These are phyloP conservation scores for Conidiobolus incongruus DNA, from an alignment of 371 early-diverging fungal genomes.

Conservation along the genomic window DNA sequence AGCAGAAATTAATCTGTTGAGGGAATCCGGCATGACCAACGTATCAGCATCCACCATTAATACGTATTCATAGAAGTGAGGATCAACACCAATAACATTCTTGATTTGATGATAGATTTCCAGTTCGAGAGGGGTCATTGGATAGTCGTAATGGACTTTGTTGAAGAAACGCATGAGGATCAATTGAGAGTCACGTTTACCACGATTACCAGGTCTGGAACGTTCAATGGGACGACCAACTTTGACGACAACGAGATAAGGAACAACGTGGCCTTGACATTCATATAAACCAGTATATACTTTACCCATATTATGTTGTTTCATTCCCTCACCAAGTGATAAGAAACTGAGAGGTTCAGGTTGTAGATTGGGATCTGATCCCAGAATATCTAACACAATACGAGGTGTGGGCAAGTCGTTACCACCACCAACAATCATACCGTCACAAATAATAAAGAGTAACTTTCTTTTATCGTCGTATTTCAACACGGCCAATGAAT, in stretches of 20 bases:
- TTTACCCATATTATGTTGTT: constrained; percentile 89
- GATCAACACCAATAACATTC: constrained; percentile 72
- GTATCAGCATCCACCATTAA: constrained; percentile 95
- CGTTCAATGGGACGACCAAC: constrained; percentile 63
- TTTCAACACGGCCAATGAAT: constrained; percentile 74
- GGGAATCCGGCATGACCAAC: constrained; percentile 42
- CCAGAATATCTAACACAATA: constrained; percentile 86
- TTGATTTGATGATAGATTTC: constrained; percentile 85
- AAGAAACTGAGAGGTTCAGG: constrained; percentile 85
- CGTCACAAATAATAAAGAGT: constrained; percentile 76
- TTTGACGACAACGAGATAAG: constrained; percentile 90
- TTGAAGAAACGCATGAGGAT: constrained; percentile 96
- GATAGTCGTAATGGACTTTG: constrained; percentile 82
- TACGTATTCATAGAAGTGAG: constrained; percentile 67
- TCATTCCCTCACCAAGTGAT: constrained; percentile 74
- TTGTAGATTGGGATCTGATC: constrained; percentile 64
- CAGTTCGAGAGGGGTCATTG: constrained; percentile 76
- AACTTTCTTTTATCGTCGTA: constrained; percentile 94
- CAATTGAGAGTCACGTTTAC: constrained; percentile 99
- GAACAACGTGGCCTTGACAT: constrained; percentile 67
- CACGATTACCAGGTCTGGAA: constrained; percentile 89
- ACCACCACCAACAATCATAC: constrained; percentile 89
- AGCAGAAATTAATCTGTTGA: constrained; percentile 45
- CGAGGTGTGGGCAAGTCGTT: constrained; percentile 95
- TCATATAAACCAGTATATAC: constrained; percentile 96